Evolutionary conservation across 768 basidiomycete species (phyloP), one percentile per base, ranked within the genome.

Genomic region (Leccinum arenicola): DNA sequence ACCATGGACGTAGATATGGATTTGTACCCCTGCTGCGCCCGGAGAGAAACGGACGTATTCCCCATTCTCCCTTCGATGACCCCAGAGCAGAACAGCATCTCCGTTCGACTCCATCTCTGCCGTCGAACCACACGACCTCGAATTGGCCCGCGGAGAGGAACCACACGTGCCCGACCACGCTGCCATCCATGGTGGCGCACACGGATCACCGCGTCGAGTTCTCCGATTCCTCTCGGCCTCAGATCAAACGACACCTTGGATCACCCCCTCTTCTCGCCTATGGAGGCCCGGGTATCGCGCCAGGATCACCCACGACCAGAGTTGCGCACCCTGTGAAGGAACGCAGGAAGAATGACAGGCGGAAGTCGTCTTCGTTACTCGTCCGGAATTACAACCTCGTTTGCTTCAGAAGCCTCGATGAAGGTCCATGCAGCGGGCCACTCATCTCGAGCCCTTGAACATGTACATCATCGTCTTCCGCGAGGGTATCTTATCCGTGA

Each of bases 381-480:
- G 57, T 98, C 83, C 83, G 95, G 56, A 96, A 95, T 72, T 99
- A 99, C 74, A 98, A 98, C 73, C 85, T 99, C 54, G 97, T 98
- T 62, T 98, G 96, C 81, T 99, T 98, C 80, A 89, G 97, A 63
- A 91, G 93, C 63, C 98, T 99, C 77, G 97, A 99, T 74, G 96
- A 99, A 78, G 97, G 98, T 74, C 90, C 87, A 23, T 98, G 98
- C 77, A 93, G 91, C 95, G 25, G 25, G 25, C 95, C 17, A 98
- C 95, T 2, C 88, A 98, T 73, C 86, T 99, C 50, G 96, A 98
- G 73, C 97, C 97, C n/a, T 80, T 98, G 63, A 99, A 99, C 76
- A 98, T 98, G 96, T 99, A 99, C 76, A 96, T 99, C 66, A 91
- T 98, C 66, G 96, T 99, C 51, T 98, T 99, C 78, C 84, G 96